Evolutionary conservation across 352 stramenopile genomes (phyloP).

Genomic region (Thalassiosira sp.): DNA sequence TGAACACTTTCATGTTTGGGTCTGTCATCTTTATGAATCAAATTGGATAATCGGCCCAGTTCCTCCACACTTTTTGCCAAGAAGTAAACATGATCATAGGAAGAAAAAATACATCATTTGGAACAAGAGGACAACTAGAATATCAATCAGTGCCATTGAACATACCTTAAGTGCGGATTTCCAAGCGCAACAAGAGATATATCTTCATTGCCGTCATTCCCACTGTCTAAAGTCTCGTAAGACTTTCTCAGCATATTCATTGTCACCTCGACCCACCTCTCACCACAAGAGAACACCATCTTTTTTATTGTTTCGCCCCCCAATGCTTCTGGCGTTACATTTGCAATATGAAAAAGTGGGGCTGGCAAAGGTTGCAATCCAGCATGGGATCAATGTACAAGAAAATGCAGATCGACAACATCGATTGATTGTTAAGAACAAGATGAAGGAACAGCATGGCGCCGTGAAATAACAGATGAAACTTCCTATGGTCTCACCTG

Average conservation of each 20-base stretch:
- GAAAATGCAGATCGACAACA: too few relatives aligned
- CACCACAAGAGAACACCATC: constrained; percentile 22
- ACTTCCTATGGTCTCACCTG: too few relatives aligned
- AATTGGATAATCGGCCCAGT: constrained; percentile 46
- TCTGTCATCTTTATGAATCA: constrained; percentile 48
- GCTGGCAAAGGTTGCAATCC: constrained; percentile 18
- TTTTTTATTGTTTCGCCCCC: constrained; percentile 16
- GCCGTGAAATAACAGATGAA: too few relatives aligned
- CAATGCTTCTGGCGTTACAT: constrained; percentile 71
- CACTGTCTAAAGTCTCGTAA: constrained; percentile 50
- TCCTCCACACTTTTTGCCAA: constrained; percentile 55
- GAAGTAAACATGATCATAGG: not conserved
- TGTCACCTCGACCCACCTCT: constrained; percentile 31
- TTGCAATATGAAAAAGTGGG: constrained; percentile 76
- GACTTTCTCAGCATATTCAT: constrained; percentile 38
- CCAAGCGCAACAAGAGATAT: constrained; percentile 71
- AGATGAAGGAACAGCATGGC: too few relatives aligned
- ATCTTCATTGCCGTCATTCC: constrained; percentile 29
- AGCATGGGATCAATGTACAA: not conserved
- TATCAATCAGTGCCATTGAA: not conserved
- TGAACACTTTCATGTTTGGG: constrained; percentile 51
- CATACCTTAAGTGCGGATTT: constrained; percentile 69
- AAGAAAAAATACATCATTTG: not conserved
- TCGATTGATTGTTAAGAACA: too few relatives aligned
- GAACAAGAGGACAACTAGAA: not conserved